Evolutionary conservation across 2,329 filamentous ascomycete species (phyloP).

Genomic region (Fusarium nurragi): DNA sequence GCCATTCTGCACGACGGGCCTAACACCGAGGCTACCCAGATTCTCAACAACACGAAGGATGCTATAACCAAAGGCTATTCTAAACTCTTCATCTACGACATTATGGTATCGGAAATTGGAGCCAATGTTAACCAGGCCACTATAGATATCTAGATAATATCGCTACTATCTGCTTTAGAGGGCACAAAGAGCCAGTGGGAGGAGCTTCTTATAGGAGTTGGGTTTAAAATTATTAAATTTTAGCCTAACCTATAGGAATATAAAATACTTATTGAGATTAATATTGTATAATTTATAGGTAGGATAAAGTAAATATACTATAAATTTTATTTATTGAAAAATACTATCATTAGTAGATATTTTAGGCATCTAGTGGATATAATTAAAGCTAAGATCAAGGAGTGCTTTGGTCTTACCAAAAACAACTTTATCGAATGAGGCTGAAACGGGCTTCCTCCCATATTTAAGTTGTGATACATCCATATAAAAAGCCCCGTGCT

Average conservation of each 20-base stretch:
- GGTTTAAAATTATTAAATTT: slow-evolving; percentile 27
- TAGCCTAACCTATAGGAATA: slow-evolving; percentile 40
- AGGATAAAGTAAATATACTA: no score
- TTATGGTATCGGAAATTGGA: slow-evolving; percentile 23
- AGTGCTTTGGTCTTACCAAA: no score
- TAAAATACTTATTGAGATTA: slow-evolving; percentile 36
- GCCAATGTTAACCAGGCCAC: slow-evolving; percentile 38
- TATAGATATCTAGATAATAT: slow-evolving; percentile 46
- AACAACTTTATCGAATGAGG: no score
- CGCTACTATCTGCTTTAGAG: slow-evolving; percentile 40
- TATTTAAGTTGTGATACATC: no score
- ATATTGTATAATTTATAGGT: slow-evolving; percentile 17
- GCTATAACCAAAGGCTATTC: slow-evolving; percentile 42
- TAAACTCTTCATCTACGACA: slow-evolving; percentile 38
- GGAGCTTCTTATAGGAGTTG: slow-evolving; percentile 2
- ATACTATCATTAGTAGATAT: no score
- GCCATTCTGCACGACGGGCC: slow-evolving; percentile 62
- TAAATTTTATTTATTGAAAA: no score
- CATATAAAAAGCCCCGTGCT: no score
- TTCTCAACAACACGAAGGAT: slow-evolving; percentile 37
- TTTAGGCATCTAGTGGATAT: no score
- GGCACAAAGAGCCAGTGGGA: slow-evolving; percentile 33
- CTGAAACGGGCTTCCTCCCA: no score
- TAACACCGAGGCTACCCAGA: slow-evolving; percentile 47
- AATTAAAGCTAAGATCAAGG: no score